Base-by-base conservation (phyloP, 805 yeast genomes). In the Spathaspora girioi region DNA sequence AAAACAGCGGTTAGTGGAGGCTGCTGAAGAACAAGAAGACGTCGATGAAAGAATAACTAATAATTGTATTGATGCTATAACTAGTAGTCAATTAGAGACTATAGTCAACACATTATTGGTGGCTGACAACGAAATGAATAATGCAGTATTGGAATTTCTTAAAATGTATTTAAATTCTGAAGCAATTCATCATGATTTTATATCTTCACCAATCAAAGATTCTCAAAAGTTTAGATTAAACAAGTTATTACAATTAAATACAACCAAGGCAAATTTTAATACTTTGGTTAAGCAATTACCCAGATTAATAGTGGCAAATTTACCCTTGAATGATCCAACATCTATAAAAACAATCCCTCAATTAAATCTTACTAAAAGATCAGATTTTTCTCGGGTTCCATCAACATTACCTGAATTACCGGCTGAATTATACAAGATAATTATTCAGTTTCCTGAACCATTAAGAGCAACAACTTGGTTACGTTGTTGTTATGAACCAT, bases 381-480 rank as follows among this genome's bases (percentile, higher is more conserved):
- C 87, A 5, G 56, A 62, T 12, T 60, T 62, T 51, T 56, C 67
- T 10, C 68, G 71, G 8, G 81, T 82, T 0, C 96, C 97, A 1
- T 71, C 76, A 1, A 72, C 76, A 4, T 83, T 91, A 4, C 92
- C 96, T 2, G 69, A 65, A 20, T 70, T 89, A 32, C 76, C 86
- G 2, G 70, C 70, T 1, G 76, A 76, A 3, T 73, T 90, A 38
- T 78, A 82, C 55, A 69, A 75, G n/a, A 80, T 84, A 43, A 77
- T 94, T 38, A 73, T 86, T 45, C 70, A 74, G 27, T 70, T 91
- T 50, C 79, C 83, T 11, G 99, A 94, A 68, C 98, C 98, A 2
- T 78, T 83, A 52, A 78, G 99, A 55, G 97, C 98, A 0, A 89
- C 96, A 5, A 80, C 90, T 29, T 94, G 98, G 98, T 84, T 94